Percentiles rank a stretch among this genome's conserved stretches.
These are phyloP conservation scores for Fusarium ramigenum DNA, from an alignment of 2,329 filamentous ascomycete genomes.

Conservation along the genomic window DNA sequence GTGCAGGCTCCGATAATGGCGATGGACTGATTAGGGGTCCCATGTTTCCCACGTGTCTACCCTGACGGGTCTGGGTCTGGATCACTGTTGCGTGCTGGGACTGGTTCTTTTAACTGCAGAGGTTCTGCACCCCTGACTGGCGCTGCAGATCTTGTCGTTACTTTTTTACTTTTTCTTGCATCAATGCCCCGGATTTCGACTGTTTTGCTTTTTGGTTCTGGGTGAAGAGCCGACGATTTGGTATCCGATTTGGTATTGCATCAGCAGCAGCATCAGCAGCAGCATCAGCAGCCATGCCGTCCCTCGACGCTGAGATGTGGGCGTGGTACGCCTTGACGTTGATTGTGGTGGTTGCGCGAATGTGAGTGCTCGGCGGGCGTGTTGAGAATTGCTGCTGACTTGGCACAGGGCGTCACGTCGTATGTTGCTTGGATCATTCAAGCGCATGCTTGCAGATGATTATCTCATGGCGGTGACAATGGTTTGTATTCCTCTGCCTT, in stretches of 20 bases:
- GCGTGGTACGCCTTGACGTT: conserved; percentile 53
- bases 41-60: not conserved
- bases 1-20: not conserved
- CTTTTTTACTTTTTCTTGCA: not conserved
- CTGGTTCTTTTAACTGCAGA: not conserved
- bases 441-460: conserved; percentile 61
- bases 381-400: not conserved
- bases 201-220: not conserved
- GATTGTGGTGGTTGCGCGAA: conserved; percentile 49
- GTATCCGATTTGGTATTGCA: not conserved
- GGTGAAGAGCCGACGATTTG: not conserved
- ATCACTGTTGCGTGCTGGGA: not conserved
- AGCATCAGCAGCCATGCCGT: conserved; percentile 27
- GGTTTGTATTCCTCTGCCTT: conserved; percentile 43
- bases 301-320: conserved; percentile 51
- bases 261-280: accelerated
- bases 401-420: conserved; percentile 48
- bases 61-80: not conserved
- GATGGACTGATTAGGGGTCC: not conserved
- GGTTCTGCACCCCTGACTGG: conserved; percentile 13
- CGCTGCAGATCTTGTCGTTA: conserved; percentile 17
- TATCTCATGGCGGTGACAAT: conserved; percentile 63
- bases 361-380: conserved; percentile 42
- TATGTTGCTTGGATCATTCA: conserved; percentile 54
- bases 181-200: not conserved